Conservation (phyloP, 768 basidiomycete species). For the Suillus subaureus region DNA sequence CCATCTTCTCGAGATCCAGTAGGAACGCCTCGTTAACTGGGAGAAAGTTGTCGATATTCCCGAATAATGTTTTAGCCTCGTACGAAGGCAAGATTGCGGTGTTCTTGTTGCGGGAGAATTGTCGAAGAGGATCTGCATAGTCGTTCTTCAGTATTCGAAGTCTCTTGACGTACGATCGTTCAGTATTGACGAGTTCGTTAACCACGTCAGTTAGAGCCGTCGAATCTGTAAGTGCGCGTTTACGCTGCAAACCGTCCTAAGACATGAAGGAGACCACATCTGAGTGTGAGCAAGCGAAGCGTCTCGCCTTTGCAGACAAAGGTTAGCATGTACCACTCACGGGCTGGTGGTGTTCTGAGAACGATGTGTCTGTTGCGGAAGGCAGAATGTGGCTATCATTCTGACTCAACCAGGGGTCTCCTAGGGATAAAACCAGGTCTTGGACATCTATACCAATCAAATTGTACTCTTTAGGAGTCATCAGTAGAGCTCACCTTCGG, state of each 20-base stretch:
- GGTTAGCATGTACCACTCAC: slow-evolving; percentile 40
- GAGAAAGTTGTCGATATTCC: slow-evolving; percentile 88
- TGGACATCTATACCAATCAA: slow-evolving; percentile 60
- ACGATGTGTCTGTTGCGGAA: slow-evolving; percentile 40
- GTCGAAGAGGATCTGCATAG: slow-evolving; percentile 90
- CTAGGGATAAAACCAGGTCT: slow-evolving; percentile 76
- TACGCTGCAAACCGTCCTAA: slow-evolving; percentile 39
- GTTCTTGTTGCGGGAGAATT: slow-evolving; percentile 81
- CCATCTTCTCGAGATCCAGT: slow-evolving; percentile 78
- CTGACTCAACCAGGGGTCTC: slow-evolving; percentile 59
- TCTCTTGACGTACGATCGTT: slow-evolving; percentile 85
- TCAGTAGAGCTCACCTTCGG: slow-evolving; percentile 53
- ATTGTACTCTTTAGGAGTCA: slow-evolving; percentile 11
- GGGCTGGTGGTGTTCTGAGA: slow-evolving; percentile 39
- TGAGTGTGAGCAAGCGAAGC: slow-evolving; percentile 3
- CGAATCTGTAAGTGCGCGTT: slow-evolving; percentile 64
- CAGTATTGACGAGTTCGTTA: slow-evolving; percentile 86
- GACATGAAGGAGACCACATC: slow-evolving; percentile 10
- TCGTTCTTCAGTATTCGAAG: slow-evolving; percentile 81
- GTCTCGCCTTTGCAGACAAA: not conserved
- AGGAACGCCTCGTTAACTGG: slow-evolving; percentile 91
- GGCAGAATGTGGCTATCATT: slow-evolving; percentile 51
- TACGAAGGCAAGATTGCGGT: slow-evolving; percentile 88
- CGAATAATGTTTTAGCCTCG: slow-evolving; percentile 92
- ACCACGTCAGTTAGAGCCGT: slow-evolving; percentile 73